phyloP scores from a whole-genome alignment of 371 early-diverging fungal species.

The Dichotomocladium elegans region DNA sequence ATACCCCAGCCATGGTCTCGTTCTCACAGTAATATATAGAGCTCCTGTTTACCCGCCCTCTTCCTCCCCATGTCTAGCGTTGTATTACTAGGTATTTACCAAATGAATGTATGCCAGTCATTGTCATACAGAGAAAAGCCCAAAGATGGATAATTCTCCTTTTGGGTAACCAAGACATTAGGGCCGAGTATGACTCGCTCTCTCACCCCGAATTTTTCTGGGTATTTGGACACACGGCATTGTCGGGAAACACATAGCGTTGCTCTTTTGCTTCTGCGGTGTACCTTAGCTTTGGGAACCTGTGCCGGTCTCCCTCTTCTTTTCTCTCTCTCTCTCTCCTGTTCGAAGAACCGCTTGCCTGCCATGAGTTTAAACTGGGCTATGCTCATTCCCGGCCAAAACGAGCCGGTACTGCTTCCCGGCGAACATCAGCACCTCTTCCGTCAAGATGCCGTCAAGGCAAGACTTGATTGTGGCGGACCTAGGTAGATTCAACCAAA shows the following conservation, averaged over 20 bases:
- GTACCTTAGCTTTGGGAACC: no score
- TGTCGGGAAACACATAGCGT: neutral
- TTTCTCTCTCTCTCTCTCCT: neutral
- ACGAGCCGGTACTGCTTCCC: conserved; percentile 40
- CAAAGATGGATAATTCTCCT: no score
- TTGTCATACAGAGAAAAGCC: no score
- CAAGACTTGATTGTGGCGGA: conserved; percentile 33
- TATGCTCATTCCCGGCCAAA: conserved; percentile 37
- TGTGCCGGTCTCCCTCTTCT: no score
- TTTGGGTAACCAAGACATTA: no score
- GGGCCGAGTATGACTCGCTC: no score
- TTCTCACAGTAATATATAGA: neutral
- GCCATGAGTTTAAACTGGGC: conserved; percentile 56
- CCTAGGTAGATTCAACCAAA: conserved; percentile 16
- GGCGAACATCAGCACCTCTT: conserved; percentile 44
- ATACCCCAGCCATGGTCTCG: neutral
- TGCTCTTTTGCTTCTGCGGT: neutral
- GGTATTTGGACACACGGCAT: neutral
- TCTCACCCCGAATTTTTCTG: neutral
- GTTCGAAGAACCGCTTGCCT: neutral
- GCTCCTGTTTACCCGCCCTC: neutral
- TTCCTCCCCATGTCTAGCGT: neutral
- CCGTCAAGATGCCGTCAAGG: conserved; percentile 25
- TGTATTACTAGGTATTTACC: neutral
- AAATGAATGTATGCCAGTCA: neutral